A percentile compares a stretch with the other conserved stretches of the same genome.
These are phyloP conservation scores for Corylus heterophylla DNA, from an alignment of 306 rosid species.

Conservation along the genomic window DNA sequence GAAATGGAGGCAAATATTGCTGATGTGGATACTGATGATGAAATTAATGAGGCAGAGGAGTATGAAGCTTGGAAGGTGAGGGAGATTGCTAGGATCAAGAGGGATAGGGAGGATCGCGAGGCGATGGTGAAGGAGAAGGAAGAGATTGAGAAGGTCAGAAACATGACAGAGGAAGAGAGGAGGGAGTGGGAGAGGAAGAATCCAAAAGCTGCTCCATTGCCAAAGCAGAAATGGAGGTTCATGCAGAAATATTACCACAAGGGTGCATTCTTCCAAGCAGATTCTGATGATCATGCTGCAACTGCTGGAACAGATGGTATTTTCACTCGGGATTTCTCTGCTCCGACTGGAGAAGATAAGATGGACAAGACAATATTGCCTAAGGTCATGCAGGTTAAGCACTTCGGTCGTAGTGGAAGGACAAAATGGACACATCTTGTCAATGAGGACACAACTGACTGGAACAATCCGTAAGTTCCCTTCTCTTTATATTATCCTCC, in stretches of 20 bases:
- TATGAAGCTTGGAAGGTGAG: slow-evolving; percentile 95
- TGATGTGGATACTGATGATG: slow-evolving; percentile 97
- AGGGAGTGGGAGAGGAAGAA: slow-evolving; percentile 99
- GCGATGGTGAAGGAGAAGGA: slow-evolving; percentile 85
- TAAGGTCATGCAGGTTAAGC: slow-evolving; percentile 98
- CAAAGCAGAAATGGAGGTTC: slow-evolving; percentile 89
- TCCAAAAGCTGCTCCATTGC: slow-evolving; percentile 54
- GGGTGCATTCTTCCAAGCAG: slow-evolving; percentile 90
- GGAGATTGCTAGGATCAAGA: slow-evolving; percentile 90
- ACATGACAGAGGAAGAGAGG: slow-evolving; percentile 98
- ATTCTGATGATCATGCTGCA: slow-evolving; percentile 56
- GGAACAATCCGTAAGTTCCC: slow-evolving; percentile 88
- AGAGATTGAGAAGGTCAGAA: slow-evolving; percentile 87
- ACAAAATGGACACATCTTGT: slow-evolving; percentile 98
- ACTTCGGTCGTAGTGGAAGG: slow-evolving; percentile 98
- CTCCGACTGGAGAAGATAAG: slow-evolving; percentile 97
- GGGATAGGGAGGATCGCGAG: slow-evolving; percentile 87
- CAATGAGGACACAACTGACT: slow-evolving; percentile 94
- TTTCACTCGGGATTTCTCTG: slow-evolving; percentile 78
- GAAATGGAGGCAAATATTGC: slow-evolving; percentile 89
- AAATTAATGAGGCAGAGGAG: slow-evolving; percentile 89
- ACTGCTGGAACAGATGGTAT: slow-evolving; percentile 57
- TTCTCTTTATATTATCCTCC: slow-evolving; percentile 14
- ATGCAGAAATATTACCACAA: slow-evolving; percentile 98
- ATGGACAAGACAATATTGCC: slow-evolving; percentile 96